Base-by-base conservation (phyloP, 345 rosid species). In the Boechera stricta region DNA sequence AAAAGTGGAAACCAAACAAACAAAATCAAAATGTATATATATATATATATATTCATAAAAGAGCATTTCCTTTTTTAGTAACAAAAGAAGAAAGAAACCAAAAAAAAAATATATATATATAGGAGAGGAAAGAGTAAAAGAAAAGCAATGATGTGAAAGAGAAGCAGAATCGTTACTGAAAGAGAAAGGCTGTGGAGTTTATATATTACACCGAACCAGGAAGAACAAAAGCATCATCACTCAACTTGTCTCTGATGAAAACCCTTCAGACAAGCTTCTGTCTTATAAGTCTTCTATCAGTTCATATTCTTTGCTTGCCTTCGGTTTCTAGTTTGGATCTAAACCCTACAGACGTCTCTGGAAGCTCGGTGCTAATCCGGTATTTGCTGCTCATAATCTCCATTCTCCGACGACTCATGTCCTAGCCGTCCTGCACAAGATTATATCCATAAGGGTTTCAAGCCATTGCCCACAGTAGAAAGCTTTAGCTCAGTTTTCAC, bases 401-500 rank as follows among this genome's bases (percentile, higher is more conserved):
- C 89, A 45, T 87, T 88, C 81, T 82, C 92, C 0, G 89, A 88
- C 12, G 95, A 88, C 51, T 85, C 87, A 76, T 80, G 79, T 29
- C 85, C 86, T 64, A 77, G 35, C 79, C 89, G 78, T 65, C 92
- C 94, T 86, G 83, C 67, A 84, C 65, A 69, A 74, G 35, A 80
- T 32, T 21, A 57, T 11, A 68, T n/a, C 63, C 48, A 69, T 60
- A 12, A 68, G 28, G 45, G 31, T 39, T 51, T 9, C 73, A 67
- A 67, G 48, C 38, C 51, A 57, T 54, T 31, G 3, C 26, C n/a
- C 3, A 58, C 45, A 58, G 26, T 35, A 36, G 10, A 45, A 44
- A 45, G 16, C 67, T 26, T 74, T 45, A 56, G 58, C 72, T 64
- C 12, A 15, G 38, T 10, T 32, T 51, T 47, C 8, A 4, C 36